phyloP scores from a whole-genome alignment of 2,329 filamentous ascomycete genomes.

The Alternaria metachromatica region DNA sequence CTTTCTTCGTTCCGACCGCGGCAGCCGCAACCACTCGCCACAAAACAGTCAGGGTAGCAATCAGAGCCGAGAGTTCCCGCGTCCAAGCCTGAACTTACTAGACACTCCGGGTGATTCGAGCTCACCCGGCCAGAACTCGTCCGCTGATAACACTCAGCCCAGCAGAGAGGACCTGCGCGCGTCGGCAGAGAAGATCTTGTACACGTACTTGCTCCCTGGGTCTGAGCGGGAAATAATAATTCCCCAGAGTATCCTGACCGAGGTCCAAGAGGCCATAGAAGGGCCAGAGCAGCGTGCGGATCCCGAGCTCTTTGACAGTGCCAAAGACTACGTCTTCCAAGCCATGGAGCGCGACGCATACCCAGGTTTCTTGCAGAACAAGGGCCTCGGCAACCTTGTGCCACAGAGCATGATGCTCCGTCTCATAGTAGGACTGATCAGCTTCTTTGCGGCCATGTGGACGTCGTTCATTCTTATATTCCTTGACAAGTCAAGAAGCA shows the following conservation, averaged over 20 bases:
- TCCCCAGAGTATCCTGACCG: constrained; percentile 82
- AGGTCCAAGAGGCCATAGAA: constrained; percentile 88
- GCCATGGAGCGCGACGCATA: constrained; percentile 99
- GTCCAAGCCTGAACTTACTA: constrained; percentile 68
- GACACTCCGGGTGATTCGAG: constrained; percentile 65
- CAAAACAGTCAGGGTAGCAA: constrained; percentile 59
- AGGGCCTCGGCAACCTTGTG: constrained; percentile 94
- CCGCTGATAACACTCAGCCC: constrained; percentile 40
- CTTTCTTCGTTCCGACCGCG: constrained; percentile 72
- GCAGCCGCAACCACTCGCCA: constrained; percentile 54
- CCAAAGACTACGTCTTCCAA: constrained; percentile 99
- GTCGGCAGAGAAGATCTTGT: constrained; percentile 98
- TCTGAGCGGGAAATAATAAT: constrained; percentile 96
- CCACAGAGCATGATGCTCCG: constrained; percentile 87
- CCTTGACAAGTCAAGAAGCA: constrained; percentile 75
- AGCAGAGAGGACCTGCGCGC: constrained; percentile 81
- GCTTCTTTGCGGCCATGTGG: constrained; percentile 94
- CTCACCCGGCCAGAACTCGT: constrained; percentile 59
- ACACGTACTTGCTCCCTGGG: constrained; percentile 93
- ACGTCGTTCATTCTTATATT: constrained; percentile 92
- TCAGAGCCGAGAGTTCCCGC: constrained; percentile 61
- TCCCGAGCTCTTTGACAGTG: constrained; percentile 94
- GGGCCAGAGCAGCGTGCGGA: constrained; percentile 85
- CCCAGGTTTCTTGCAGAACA: constrained; percentile 91
- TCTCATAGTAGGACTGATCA: constrained; percentile 81